Base-by-base conservation (phyloP, 495 filamentous ascomycete species). In the Geoglossum glabrum region DNA sequence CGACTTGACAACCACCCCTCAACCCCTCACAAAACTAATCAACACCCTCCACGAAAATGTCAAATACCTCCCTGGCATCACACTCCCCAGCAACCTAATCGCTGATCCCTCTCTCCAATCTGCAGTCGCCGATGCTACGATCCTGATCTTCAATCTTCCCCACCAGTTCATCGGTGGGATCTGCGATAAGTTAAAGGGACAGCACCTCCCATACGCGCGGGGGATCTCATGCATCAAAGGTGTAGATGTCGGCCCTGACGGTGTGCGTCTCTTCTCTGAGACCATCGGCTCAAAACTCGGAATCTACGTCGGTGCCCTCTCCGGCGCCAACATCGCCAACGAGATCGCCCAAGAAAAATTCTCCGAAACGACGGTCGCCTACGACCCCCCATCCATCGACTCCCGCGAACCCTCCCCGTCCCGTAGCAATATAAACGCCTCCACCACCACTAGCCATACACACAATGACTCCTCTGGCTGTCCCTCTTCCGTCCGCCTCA, bases 141-240 rank as follows among this genome's bases (percentile, higher is more conserved):
- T 99, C 57, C 79, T 99, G 43, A 76, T 99, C 63, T 99, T 99
- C 78, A 95, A 95, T 72, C 77, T 98, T 19, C 93, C 93, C 6
- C 93, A 99, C 72, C 90, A 99, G 68, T 99, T 99, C 71, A 95
- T 99, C 65, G 77, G 78, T 68, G 81, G 80, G 60, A 86, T 87
- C 61, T 96, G 90, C 70, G 76, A 83, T 43, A 81, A 87, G 67
- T 76, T 99, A 59, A 78, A 85, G 67, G 92, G 87, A 55, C 79
- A 94, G 62, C 90, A 93, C 63, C 71, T 95, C 17, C 92, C 92
- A 0, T 96, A 83, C 62, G 90, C 93, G 19, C 81, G 93, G 52
- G 93, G 88, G 47, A 85, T 99, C 60, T 95, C 87, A 60, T 99
- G 93, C 70, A 97, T 96, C 69, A 99, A 99, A 75, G 93, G 93